These are phyloP conservation scores for Cercospora brassicicola DNA, from an alignment of 2,329 filamentous ascomycete genomes.

Conservation along the genomic window DNA sequence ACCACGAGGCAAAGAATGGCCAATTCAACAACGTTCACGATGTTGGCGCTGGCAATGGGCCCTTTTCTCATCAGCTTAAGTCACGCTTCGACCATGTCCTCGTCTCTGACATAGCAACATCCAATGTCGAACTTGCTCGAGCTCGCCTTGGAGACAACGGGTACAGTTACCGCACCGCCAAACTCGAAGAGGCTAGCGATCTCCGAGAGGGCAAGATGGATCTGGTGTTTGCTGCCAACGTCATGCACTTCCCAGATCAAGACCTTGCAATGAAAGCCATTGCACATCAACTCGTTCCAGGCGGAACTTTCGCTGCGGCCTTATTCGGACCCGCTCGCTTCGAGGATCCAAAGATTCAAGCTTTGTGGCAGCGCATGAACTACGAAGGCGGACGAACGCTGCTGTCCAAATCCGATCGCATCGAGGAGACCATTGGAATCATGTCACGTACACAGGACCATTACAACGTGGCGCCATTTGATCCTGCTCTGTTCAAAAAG, in stretches of 20 bases:
- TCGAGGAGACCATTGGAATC: neutral
- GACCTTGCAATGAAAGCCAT: neutral
- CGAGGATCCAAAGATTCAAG: neutral
- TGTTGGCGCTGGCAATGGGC: slow-evolving; percentile 27
- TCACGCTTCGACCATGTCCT: neutral
- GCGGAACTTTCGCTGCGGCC: neutral
- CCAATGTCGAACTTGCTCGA: neutral
- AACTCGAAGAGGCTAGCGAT: neutral
- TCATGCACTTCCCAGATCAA: neutral
- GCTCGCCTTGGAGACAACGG: neutral
- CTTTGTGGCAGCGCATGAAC: neutral
- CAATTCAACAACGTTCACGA: slow-evolving; percentile 28
- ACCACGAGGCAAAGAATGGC: slow-evolving; percentile 28
- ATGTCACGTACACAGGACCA: neutral
- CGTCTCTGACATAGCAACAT: neutral
- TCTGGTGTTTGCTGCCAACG: neutral
- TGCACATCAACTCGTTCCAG: neutral
- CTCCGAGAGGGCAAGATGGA: neutral
- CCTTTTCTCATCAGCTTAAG: neutral
- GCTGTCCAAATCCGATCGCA: neutral
- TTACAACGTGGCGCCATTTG: neutral
- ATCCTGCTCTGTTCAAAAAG: neutral
- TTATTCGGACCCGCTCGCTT: neutral
- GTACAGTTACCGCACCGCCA: neutral
- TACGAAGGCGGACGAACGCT: neutral